These are phyloP conservation scores for Porodaedalea pini DNA, from an alignment of 1,284 basidiomycete species.

Conservation along the genomic window DNA sequence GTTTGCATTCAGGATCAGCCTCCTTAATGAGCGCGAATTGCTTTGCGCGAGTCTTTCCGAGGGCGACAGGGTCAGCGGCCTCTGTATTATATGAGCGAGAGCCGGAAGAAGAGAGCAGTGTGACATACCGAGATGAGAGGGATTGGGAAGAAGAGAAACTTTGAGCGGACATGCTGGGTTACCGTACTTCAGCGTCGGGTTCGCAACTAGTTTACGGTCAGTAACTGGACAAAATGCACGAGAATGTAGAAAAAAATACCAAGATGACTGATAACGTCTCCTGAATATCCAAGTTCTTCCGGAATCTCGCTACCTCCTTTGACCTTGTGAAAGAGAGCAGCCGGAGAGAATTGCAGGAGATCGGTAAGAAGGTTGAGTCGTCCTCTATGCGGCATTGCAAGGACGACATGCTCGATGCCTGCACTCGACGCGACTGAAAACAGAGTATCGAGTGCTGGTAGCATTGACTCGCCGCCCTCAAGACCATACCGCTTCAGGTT, in stretches of 20 bases:
- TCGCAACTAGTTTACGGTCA: conserved; percentile 44
- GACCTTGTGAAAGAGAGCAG: conserved; percentile 80
- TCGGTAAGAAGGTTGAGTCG: conserved; percentile 83
- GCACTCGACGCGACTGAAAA: conserved; percentile 65
- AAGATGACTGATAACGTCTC: conserved; percentile 86
- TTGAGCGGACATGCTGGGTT: conserved; percentile 51
- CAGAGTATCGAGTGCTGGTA: conserved; percentile 76
- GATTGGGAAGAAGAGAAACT: conserved; percentile 81
- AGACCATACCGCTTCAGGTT: conserved; percentile 81
- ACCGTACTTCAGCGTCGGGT: conserved; percentile 56
- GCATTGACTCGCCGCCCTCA: conserved; percentile 89
- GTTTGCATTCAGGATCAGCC: conserved; percentile 59
- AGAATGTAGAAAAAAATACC: too few relatives aligned
- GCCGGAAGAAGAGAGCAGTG: not conserved
- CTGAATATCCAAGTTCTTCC: conserved; percentile 64
- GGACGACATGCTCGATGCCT: conserved; percentile 66
- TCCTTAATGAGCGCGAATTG: conserved; percentile 79
- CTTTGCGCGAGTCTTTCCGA: conserved; percentile 89
- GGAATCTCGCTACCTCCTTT: conserved; percentile 73
- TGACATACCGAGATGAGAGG: conserved; percentile 72
- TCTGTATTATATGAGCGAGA: conserved; percentile 40
- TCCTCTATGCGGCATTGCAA: conserved; percentile 86
- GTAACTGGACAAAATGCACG: conserved; percentile 2
- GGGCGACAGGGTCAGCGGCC: conserved; percentile 80
- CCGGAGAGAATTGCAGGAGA: conserved; percentile 62